These are phyloP conservation scores for Eimeria necatrix DNA, from an alignment of 169 alveolate species.

Conservation along the genomic window DNA sequence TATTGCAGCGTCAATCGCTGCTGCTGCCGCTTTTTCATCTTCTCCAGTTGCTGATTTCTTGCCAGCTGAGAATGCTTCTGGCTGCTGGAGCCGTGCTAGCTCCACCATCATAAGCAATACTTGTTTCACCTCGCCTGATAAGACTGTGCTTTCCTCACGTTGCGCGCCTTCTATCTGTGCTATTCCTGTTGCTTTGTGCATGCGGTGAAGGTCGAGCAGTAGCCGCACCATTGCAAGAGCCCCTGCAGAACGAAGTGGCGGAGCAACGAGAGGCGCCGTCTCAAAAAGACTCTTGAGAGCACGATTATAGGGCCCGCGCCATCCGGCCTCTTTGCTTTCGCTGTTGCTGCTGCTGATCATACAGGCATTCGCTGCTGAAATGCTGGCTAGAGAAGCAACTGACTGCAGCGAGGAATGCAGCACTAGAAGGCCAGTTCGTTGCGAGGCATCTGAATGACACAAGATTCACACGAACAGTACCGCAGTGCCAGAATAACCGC, in stretches of 20 bases:
- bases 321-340: constrained; percentile 32
- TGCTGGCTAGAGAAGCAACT: constrained; percentile 53
- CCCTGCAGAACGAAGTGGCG: constrained; percentile 60
- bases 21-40: constrained; percentile 68
- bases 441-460: constrained; percentile 64
- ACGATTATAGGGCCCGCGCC: constrained; percentile 54
- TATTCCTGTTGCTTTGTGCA: constrained; percentile 15
- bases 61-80: constrained; percentile 26
- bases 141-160: constrained; percentile 32
- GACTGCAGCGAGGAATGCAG: constrained; percentile 64
- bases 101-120: constrained; percentile 50
- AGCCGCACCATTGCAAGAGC: constrained; percentile 75
- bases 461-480: not conserved
- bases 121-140: constrained; percentile 40
- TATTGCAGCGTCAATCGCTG: constrained; percentile 61
- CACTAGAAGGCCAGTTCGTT: constrained; percentile 49
- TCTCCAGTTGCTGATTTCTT: constrained; percentile 65
- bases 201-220: constrained; percentile 65
- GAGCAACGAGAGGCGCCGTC: constrained; percentile 59
- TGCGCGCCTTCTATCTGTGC: not conserved
- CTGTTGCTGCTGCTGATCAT: constrained; percentile 35
- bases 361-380: constrained; percentile 58
- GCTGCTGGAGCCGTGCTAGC: constrained; percentile 68
- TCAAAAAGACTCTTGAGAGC: constrained; percentile 34
- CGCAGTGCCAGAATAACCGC: not conserved